These are phyloP conservation scores for Pezicula carpinea DNA, from an alignment of 2,329 filamentous ascomycete species.

Conservation along the genomic window DNA sequence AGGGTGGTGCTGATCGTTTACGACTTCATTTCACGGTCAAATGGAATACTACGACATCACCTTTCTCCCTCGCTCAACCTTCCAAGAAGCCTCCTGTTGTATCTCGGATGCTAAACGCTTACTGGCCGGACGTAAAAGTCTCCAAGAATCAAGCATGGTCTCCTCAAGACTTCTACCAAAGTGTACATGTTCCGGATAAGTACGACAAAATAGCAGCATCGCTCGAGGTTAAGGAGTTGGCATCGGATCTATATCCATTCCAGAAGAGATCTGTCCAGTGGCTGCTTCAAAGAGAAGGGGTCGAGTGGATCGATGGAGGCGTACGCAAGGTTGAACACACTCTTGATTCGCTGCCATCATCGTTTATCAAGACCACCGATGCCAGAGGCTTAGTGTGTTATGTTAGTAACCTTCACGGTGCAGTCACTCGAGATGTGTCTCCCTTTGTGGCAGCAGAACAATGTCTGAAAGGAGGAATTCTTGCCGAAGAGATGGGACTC, in stretches of 20 bases:
- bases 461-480: conserved; percentile 40
- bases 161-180: conserved; percentile 62
- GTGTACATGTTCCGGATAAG: conserved; percentile 56
- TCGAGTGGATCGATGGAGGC: conserved; percentile 35
- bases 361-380: conserved; percentile 43
- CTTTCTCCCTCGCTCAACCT: conserved; percentile 11
- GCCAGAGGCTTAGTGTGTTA: conserved; percentile 42
- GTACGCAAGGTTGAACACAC: conserved; percentile 1
- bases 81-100: conserved; percentile 14
- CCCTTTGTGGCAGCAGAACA: conserved; percentile 39
- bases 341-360: conserved; percentile 19
- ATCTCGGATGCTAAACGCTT: conserved; percentile 21
- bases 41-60: conserved; percentile 26
- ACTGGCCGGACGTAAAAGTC: conserved; percentile 22
- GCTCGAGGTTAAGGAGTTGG: conserved; percentile 39
- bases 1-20: conserved; percentile 16
- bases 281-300: conserved; percentile 63
- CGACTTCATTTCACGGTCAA: conserved; percentile 22
- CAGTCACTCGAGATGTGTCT: conserved; percentile 45
- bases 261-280: conserved; percentile 67
- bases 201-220: conserved; percentile 33
- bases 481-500: conserved; percentile 80
- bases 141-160: conserved; percentile 31
- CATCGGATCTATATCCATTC: conserved; percentile 62
- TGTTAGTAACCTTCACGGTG: conserved; percentile 59